Conservation (phyloP, 805 yeast species). For the Cyberlindnera mycetangii region DNA sequence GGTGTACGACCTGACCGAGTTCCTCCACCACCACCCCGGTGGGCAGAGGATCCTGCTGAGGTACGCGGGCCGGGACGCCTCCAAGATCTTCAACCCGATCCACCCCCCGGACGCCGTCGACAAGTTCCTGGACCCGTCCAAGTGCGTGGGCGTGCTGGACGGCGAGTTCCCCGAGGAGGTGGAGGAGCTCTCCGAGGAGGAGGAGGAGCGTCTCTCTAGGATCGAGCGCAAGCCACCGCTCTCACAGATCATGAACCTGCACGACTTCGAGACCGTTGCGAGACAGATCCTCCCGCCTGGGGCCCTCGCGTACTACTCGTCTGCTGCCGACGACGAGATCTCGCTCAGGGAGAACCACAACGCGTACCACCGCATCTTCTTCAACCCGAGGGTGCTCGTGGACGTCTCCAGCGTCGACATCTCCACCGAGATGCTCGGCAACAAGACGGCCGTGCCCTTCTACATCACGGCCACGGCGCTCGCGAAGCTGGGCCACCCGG, state of each 20-base stretch:
- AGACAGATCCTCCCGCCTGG: slow-evolving; percentile 68
- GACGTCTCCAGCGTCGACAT: slow-evolving; percentile 75
- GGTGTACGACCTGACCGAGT: slow-evolving; percentile 59
- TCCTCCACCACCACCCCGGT: slow-evolving; percentile 79
- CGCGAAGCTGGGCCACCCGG: slow-evolving; percentile 89
- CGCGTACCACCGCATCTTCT: slow-evolving; percentile 84
- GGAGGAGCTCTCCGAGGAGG: slow-evolving; percentile 34
- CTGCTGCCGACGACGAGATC: slow-evolving; percentile 92
- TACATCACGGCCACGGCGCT: slow-evolving; percentile 90
- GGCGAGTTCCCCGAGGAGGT: slow-evolving; percentile 37
- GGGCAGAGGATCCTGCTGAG: slow-evolving; percentile 71
- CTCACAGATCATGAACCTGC: slow-evolving; percentile 66
- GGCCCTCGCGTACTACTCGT: slow-evolving; percentile 92
- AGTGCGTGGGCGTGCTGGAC: slow-evolving; percentile 57
- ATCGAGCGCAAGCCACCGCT: slow-evolving; percentile 63
- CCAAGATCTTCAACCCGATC: slow-evolving; percentile 79
- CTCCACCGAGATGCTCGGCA: slow-evolving; percentile 74
- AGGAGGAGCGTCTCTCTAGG: slow-evolving; percentile 39
- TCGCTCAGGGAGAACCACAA: slow-evolving; percentile 86
- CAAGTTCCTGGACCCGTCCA: slow-evolving; percentile 53
- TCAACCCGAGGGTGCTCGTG: slow-evolving; percentile 78
- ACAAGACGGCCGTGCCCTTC: slow-evolving; percentile 68
- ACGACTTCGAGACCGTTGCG: slow-evolving; percentile 88
- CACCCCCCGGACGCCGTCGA: slow-evolving; percentile 88
- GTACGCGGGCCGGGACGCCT: slow-evolving; percentile 83